Evolutionary conservation across 176 grass and related monocot species (phyloP), one percentile per base, ranked within the genome.

Genomic region (Calamus simplicifolius): DNA sequence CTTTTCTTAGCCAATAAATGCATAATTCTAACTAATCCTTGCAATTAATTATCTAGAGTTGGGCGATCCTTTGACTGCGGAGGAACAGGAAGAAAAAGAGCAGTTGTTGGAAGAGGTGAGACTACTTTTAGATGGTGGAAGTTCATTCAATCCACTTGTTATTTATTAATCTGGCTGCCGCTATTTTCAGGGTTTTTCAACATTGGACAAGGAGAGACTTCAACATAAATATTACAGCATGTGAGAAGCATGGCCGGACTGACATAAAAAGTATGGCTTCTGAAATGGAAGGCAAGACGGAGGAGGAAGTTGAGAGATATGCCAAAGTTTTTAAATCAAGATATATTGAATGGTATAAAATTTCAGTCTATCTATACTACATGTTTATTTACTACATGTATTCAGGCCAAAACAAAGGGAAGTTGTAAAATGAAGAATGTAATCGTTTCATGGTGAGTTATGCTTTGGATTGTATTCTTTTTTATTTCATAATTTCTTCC

Each of bases 401-500:
- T 30, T 30, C 4, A 30, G 29, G 93, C 50, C 84, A 91, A 72
- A 98, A 92, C 57, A 98, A 97, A 59, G 87, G 87, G 26, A 98
- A 98, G 70, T 75, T 98, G 48, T 98, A 98, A 57, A 98, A 88
- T 17, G 93, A 98, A 65, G 93, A 98, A 83, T 98, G 87, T 6
- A 87, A 98, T 70, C 81, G 93, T 29, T 98, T 98, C 66, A 98
- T 98, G 93, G 93, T 97, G 88, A 60, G 61, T 49, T 59, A 57
- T 61, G 19, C 16, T 28, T 23, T 23, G 21, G 1, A 23, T 23
- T 23, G 0, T 1, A 23, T 23, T 23, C 21, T 23, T 23, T n/a
- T 23, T 23, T 23, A 23, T 23, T 23, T 23, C 0, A 23, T 23
- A 23, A 23, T 23, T 23, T 23, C 21, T 23, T 23, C 1, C 21